Base-by-base conservation (phyloP, 2,329 filamentous ascomycete genomes). In the Alternaria incomplexa region DNA sequence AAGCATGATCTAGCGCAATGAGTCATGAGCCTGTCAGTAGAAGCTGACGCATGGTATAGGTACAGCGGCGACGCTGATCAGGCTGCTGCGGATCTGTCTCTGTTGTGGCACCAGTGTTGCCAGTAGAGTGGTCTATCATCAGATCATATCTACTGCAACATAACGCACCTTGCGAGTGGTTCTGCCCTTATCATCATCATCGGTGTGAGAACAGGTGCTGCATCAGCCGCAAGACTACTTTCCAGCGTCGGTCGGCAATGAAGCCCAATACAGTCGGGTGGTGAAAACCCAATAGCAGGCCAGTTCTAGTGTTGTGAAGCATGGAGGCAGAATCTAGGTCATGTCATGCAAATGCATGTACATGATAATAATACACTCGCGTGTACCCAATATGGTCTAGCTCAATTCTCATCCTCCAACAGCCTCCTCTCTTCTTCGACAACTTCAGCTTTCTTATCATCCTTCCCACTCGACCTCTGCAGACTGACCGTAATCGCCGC, bases 401-500 rank as follows among this genome's bases (percentile, higher is more conserved):
- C 15, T 30, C n/a, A 53, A 20, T 26, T 45, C n/a, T 36, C 44
- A 10, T 61, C 52, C 9, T 58, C 63, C 50, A 74, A 66, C n/a
- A 73, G 51, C 15, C 68, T 67, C 25, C 67, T 73, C 30, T 73
- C 71, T 47, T 74, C 72, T 52, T 72, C 67, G 11, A 62, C 56
- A 12, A 63, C 45, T 36, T 65, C 56, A 1, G 17, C 48, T 46
- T 66, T 70, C 13, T 54, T 58, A 53, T 60, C 23, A 26, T 58
- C 53, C 20, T 55, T 61, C 12, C n/a, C 51, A n/a, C 15, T 44
- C 9, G 54, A 59, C 55, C 70, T 73, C 57, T 73, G 71, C 47
- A 75, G 40, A 28, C 69, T 73, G 7, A 76, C 66, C 65, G 72
- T 74, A 15, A 76, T 32, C 5, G 74, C 72, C 4, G 73, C 72